Evolutionary conservation across 140 eudicot species (phyloP), one percentile per base, ranked within the genome.

Genomic region (Stevia rebaudiana): DNA sequence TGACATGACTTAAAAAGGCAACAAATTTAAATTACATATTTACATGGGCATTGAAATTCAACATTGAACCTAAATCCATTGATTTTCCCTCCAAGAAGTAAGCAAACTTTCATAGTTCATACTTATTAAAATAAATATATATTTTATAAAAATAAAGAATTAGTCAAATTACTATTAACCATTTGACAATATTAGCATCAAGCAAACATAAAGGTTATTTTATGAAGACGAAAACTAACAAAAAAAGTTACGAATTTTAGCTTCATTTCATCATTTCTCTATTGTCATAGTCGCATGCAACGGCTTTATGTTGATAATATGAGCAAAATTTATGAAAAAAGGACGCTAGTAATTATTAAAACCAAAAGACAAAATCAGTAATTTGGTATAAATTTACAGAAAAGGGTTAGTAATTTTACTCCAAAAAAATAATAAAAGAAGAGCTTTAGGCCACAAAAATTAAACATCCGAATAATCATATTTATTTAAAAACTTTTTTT

Each of bases 1-100:
- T 73, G 67, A 44, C 72, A 31, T 43, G 59, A 52, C 65, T 63
- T 54, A 11, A 42, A 62, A 72, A 64, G 72, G 42, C 21, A 41
- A 54, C 25, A 53, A 72, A 55, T 16, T 72, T 39, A 72, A 17
- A 72, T 72, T 53, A 71, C 54, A 60, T 52, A 44, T 31, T n/a
- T n/a, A n/a, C n/a, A n/a, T n/a, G n/a, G n/a, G n/a, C 46, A 71
- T 63, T 56, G 11, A 28, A 62, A 40, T 8, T 62, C 51, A 49
- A 61, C 33, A 36, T 52, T 6, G 12, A 54, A 25, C 11, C 12
- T 9, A 54, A 54, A 39, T 52, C 60, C 60, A 52, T 24, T 52
- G 37, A 55, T 31, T 24, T 56, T 56, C 43, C 63, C 63, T 56
- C 63, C 63, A 30, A 31, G n/a, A 56, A 56, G 1, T 15, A 56